A percentile compares a stretch with the other conserved stretches of the same genome.
These are phyloP conservation scores for Collybia mongolica DNA, from an alignment of 768 basidiomycete genomes.

Conservation along the genomic window DNA sequence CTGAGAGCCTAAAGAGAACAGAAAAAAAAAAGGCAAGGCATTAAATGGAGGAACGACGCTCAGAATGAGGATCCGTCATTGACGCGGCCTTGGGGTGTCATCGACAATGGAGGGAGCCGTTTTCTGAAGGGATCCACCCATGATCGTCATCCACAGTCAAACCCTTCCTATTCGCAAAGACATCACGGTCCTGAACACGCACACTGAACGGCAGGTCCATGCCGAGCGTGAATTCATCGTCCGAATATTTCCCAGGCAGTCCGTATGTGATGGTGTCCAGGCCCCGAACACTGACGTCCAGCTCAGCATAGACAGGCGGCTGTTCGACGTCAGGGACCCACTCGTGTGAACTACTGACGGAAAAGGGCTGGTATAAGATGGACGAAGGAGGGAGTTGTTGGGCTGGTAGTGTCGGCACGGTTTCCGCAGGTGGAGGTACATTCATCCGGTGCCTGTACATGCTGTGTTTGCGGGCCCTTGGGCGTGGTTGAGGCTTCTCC, in stretches of 20 bases:
- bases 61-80: too few relatives aligned
- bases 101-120: conserved; percentile 5
- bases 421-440: conserved; percentile 11
- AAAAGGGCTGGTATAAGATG: conserved; percentile 3
- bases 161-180: conserved; percentile 7
- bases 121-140: conserved; percentile 10
- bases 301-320: conserved; percentile 16
- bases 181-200: conserved; percentile 8
- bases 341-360: conserved; percentile 6
- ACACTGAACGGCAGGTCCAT: conserved; percentile 37
- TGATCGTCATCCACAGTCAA: conserved; percentile 6
- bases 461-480: conserved; percentile 33
- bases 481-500: conserved; percentile 25
- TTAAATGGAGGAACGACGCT: too few relatives aligned
- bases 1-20: too few relatives aligned
- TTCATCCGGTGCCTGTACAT: conserved; percentile 26
- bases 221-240: conserved; percentile 43
- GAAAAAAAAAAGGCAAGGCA: too few relatives aligned
- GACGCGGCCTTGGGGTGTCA: background rate
- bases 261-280: conserved; percentile 15
- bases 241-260: conserved; percentile 16
- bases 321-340: conserved; percentile 12
- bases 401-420: background rate
- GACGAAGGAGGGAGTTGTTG: background rate
- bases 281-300: conserved; percentile 18